Evolutionary conservation across 2,329 filamentous ascomycete species (phyloP).

Genomic region (Blastomyces gilchristii): DNA sequence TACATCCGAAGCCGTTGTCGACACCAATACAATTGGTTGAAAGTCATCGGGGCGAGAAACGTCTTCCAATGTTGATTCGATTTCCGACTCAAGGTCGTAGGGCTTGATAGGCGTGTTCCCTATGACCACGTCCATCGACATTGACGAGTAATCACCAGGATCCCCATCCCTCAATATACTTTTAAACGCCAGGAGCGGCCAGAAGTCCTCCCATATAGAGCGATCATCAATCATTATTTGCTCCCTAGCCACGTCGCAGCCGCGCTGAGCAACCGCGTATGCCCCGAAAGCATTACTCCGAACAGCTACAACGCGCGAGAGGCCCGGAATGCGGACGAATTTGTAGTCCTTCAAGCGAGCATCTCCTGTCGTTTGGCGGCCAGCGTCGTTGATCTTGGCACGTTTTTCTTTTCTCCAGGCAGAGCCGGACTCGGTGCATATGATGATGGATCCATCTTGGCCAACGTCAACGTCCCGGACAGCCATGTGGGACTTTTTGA

Average conservation of each 20-base stretch:
- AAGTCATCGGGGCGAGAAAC: slow-evolving; percentile 18
- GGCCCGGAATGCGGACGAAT: slow-evolving; percentile 78
- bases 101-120: not conserved
- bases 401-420: slow-evolving; percentile 86
- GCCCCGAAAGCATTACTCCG: slow-evolving; percentile 82
- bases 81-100: slow-evolving; percentile 17
- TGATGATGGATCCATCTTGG: slow-evolving; percentile 87
- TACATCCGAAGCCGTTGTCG: slow-evolving; percentile 55
- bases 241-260: slow-evolving; percentile 68
- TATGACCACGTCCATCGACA: not conserved
- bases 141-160: slow-evolving; percentile 25
- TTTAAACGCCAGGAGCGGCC: slow-evolving; percentile 57
- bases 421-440: slow-evolving; percentile 83
- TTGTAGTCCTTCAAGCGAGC: slow-evolving; percentile 81
- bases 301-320: slow-evolving; percentile 75
- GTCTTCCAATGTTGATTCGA: slow-evolving; percentile 23
- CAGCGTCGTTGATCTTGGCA: slow-evolving; percentile 63
- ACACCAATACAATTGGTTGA: slow-evolving; percentile 32
- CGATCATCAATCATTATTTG: slow-evolving; percentile 57
- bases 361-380: slow-evolving; percentile 38
- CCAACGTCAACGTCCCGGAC: slow-evolving; percentile 79
- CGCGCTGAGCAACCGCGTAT: slow-evolving; percentile 76
- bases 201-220: slow-evolving; percentile 63
- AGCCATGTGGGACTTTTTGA: slow-evolving; percentile 72
- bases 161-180: slow-evolving; percentile 40